These are phyloP conservation scores for Sistotremastrum suecicum DNA, from an alignment of 768 basidiomycete species.

Conservation along the genomic window DNA sequence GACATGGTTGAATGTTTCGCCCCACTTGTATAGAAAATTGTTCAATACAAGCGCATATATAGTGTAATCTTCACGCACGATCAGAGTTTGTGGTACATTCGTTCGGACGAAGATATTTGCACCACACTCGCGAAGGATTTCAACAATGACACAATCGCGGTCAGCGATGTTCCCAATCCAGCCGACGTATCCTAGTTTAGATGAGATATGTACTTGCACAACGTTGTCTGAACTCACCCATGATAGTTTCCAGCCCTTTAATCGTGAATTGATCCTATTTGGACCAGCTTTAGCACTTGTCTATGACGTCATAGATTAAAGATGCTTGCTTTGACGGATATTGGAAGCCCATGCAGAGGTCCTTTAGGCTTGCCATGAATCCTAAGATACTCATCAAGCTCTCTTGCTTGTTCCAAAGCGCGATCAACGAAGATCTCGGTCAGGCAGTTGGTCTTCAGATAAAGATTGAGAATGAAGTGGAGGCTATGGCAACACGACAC, in stretches of 20 bases:
- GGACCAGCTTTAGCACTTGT: too few relatives aligned
- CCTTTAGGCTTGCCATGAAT: slow-evolving; percentile 28
- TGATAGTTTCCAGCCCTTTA: slow-evolving; percentile 46
- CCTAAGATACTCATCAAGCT: slow-evolving; percentile 27
- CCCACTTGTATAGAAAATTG: slow-evolving; percentile 18
- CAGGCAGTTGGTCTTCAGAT: slow-evolving; percentile 29
- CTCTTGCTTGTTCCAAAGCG: slow-evolving; percentile 25
- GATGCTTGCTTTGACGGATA: slow-evolving; percentile 20
- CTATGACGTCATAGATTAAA: too few relatives aligned
- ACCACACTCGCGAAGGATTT: slow-evolving; percentile 38
- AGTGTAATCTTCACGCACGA: slow-evolving; percentile 19
- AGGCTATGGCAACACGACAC: slow-evolving; percentile 4
- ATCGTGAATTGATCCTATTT: slow-evolving; percentile 38
- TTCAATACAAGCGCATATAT: slow-evolving; percentile 12
- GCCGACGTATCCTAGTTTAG: slow-evolving; percentile 32
- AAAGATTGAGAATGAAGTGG: neutral
- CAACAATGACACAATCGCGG: slow-evolving; percentile 23
- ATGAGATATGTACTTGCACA: neutral
- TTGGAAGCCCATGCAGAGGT: slow-evolving; percentile 36
- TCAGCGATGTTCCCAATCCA: slow-evolving; percentile 36
- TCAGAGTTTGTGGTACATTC: slow-evolving; percentile 42
- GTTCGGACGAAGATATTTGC: slow-evolving; percentile 44
- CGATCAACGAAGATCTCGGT: slow-evolving; percentile 35
- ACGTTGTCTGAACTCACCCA: slow-evolving; percentile 22
- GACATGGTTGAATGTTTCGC: slow-evolving; percentile 41